Conservation (phyloP, 2,329 filamentous ascomycete genomes). For the Alternaria incomplexa region DNA sequence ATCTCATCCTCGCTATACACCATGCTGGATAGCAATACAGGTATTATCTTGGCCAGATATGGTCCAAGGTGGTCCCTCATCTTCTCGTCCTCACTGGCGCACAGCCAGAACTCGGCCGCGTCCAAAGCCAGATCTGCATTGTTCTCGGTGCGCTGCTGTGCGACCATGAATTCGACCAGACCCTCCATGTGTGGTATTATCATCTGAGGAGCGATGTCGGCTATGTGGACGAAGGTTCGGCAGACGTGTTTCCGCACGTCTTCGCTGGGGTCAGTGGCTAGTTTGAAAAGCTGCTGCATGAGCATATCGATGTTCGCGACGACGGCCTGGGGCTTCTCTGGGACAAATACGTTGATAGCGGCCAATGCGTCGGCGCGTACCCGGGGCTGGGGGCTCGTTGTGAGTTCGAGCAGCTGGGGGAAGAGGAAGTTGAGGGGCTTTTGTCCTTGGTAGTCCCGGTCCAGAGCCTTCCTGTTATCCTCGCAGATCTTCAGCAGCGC, state of each 20-base stretch:
- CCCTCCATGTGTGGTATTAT: constrained; percentile 86
- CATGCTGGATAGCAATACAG: constrained; percentile 92
- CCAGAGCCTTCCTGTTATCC: constrained; percentile 86
- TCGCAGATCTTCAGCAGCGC: constrained; percentile 96
- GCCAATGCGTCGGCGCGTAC: constrained; percentile 81
- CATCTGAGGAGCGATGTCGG: constrained; percentile 89
- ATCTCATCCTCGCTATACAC: constrained; percentile 96
- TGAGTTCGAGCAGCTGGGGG: constrained; percentile 88
- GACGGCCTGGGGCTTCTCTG: constrained; percentile 82
- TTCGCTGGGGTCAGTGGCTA: constrained; percentile 76
- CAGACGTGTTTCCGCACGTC: constrained; percentile 94
- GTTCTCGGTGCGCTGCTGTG: constrained; percentile 80
- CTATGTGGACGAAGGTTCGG: constrained; percentile 87
- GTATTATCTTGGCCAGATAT: constrained; percentile 83
- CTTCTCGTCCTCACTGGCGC: constrained; percentile 84
- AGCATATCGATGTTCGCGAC: constrained; percentile 80
- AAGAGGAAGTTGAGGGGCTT: constrained; percentile 86
- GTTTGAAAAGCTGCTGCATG: constrained; percentile 79
- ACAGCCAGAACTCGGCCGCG: constrained; percentile 97
- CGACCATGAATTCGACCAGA: constrained; percentile 90
- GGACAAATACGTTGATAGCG: constrained; percentile 90
- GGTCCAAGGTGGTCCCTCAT: constrained; percentile 78
- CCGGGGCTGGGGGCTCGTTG: constrained; percentile 74
- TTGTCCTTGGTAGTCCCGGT: constrained; percentile 86
- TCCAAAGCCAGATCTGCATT: constrained; percentile 92